Evolutionary conservation across 805 yeast species (phyloP).

Genomic region (Wickerhamiella sorbophila): DNA sequence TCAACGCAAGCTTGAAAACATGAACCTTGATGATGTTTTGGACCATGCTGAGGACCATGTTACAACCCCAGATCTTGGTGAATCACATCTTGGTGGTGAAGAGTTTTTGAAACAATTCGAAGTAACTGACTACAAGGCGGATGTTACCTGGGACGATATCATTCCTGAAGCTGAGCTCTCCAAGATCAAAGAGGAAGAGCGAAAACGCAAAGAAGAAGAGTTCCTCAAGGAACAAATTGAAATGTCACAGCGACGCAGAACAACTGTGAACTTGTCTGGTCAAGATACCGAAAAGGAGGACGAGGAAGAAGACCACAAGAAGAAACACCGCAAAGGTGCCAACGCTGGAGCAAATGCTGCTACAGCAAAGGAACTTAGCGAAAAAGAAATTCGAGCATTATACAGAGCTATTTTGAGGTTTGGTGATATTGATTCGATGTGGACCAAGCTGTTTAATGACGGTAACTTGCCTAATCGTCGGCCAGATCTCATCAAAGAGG

Average conservation of each 20-base stretch:
- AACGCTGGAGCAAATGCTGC: slow-evolving; percentile 29
- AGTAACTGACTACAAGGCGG: slow-evolving; percentile 97
- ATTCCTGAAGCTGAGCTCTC: slow-evolving; percentile 88
- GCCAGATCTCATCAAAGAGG: slow-evolving; percentile 59
- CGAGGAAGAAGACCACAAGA: slow-evolving; percentile 19
- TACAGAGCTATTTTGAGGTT: slow-evolving; percentile 68
- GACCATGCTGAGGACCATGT: slow-evolving; percentile 95
- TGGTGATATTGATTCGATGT: slow-evolving; percentile 59
- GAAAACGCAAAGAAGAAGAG: slow-evolving; percentile 70
- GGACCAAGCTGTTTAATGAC: slow-evolving; percentile 81
- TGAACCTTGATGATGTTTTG: slow-evolving; percentile 89
- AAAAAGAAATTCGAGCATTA: slow-evolving; percentile 72
- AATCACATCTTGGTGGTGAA: slow-evolving; percentile 95
- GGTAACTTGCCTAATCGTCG: slow-evolving; percentile 78
- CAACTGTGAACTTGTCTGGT: slow-evolving; percentile 59
- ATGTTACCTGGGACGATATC: slow-evolving; percentile 97
- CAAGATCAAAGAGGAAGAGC: slow-evolving; percentile 82
- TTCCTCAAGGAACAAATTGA: slow-evolving; percentile 81
- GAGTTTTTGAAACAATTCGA: slow-evolving; percentile 94
- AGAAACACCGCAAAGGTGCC: slow-evolving; percentile 8
- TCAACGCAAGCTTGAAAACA: slow-evolving; percentile 87
- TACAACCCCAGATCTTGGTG: slow-evolving; percentile 92
- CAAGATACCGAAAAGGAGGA: slow-evolving; percentile 47
- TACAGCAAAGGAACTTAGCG: slow-evolving; percentile 41
- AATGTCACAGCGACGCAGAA: slow-evolving; percentile 68